Evolutionary conservation across 768 basidiomycete species (phyloP).

Genomic region (Nevesoporus exiguus): DNA sequence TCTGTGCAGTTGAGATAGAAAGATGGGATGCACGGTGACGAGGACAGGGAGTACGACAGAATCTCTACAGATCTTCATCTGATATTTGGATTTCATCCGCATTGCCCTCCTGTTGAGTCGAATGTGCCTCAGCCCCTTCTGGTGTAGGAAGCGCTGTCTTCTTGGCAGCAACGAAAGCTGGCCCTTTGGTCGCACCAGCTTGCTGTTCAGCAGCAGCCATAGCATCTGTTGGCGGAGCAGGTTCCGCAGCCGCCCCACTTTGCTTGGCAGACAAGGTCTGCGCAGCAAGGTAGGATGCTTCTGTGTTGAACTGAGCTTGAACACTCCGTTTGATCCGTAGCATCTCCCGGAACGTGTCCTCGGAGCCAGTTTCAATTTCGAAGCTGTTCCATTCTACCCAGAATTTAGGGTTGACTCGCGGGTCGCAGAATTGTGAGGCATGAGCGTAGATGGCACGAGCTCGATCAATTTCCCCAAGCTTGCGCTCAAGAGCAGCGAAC

Average conservation of each 20-base stretch:
- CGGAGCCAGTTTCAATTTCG: slow-evolving; percentile 97
- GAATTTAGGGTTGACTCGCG: slow-evolving; percentile 85
- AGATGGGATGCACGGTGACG: slow-evolving; percentile 50
- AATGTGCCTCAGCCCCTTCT: slow-evolving; percentile 37
- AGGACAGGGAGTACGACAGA: slow-evolving; percentile 15
- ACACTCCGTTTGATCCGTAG: slow-evolving; percentile 95
- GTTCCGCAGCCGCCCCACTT: slow-evolving; percentile 46
- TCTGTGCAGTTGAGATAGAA: slow-evolving; percentile 74
- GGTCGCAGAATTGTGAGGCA: slow-evolving; percentile 98
- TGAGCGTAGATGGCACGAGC: slow-evolving; percentile 96
- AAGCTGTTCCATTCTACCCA: slow-evolving; percentile 98
- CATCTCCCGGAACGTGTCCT: slow-evolving; percentile 97
- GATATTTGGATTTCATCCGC: slow-evolving; percentile 87
- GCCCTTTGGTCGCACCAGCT: slow-evolving; percentile 51
- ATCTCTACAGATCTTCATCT: slow-evolving; percentile 62
- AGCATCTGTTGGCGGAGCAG: slow-evolving; percentile 55
- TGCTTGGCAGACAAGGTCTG: slow-evolving; percentile 75
- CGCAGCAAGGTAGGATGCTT: slow-evolving; percentile 88
- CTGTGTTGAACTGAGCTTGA: slow-evolving; percentile 98
- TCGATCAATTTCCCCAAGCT: slow-evolving; percentile 97
- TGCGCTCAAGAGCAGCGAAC: slow-evolving; percentile 93
- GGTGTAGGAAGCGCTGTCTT: slow-evolving; percentile 42
- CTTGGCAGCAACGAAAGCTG: slow-evolving; percentile 77
- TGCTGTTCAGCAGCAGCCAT: slow-evolving; percentile 86
- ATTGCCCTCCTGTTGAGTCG: slow-evolving; percentile 41